phyloP scores from a whole-genome alignment of 495 filamentous ascomycete genomes.

The Antarctomyces pellizariae region DNA sequence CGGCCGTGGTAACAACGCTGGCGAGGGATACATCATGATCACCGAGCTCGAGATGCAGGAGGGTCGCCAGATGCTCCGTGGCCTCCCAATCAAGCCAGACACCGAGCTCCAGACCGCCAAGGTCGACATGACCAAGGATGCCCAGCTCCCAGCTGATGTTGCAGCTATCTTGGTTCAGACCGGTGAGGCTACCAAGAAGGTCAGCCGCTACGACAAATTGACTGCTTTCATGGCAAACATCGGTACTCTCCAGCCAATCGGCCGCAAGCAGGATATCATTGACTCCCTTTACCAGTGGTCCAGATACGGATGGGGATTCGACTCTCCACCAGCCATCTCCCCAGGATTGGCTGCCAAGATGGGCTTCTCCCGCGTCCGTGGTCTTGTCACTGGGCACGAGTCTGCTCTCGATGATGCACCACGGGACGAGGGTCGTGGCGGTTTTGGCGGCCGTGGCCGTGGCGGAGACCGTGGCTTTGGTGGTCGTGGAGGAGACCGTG shows the following conservation, averaged over 20 bases:
- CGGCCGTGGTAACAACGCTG: slow-evolving; percentile 44
- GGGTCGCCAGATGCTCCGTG: slow-evolving; percentile 24
- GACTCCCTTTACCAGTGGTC: slow-evolving; percentile 36
- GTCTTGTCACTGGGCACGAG: slow-evolving; percentile 21
- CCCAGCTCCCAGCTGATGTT: slow-evolving; percentile 13
- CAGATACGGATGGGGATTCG: slow-evolving; percentile 35
- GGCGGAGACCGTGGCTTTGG: slow-evolving; percentile 6
- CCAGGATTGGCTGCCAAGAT: slow-evolving; percentile 21
- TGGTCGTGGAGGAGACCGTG: slow-evolving; percentile 1
- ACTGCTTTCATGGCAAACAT: slow-evolving; percentile 30
- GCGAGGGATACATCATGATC: slow-evolving; percentile 60
- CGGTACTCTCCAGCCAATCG: slow-evolving; percentile 14
- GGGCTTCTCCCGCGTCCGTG: slow-evolving; percentile 18
- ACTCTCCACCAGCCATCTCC: slow-evolving; percentile 27
- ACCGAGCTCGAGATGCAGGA: slow-evolving; percentile 30
- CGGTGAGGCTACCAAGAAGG: slow-evolving; percentile 13
- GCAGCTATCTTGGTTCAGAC: slow-evolving; percentile 18
- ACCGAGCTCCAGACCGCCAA: slow-evolving; percentile 24
- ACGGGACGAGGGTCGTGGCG: slow-evolving; percentile 2
- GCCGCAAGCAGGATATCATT: slow-evolving; percentile 18
- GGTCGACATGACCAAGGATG: slow-evolving; percentile 27
- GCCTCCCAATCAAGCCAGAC: slow-evolving; percentile 43
- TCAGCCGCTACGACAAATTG: slow-evolving; percentile 18
- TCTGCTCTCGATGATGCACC: slow-evolving; percentile 5
- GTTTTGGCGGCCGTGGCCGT: slow-evolving; percentile 3